Evolutionary conservation across 331 rosid species (phyloP), one percentile per base, ranked within the genome.

Genomic region (Ulmus americana): DNA sequence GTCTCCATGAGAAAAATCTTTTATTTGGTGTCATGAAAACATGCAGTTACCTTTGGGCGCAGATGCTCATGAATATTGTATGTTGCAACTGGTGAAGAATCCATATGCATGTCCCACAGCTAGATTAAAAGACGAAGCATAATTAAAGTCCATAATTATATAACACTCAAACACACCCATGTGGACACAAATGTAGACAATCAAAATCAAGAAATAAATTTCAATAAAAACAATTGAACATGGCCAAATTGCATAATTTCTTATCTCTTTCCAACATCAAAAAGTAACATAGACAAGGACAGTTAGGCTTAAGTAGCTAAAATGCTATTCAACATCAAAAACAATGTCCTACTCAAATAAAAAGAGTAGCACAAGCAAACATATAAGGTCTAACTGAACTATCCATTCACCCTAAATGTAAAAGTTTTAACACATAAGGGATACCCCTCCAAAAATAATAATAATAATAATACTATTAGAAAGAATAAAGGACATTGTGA

Each of bases 31-130:
- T 11, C 18, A 41, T 20, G 55, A 22, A 15, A 4, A 28, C 46
- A 22, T 46, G 40, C 18, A 59, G 68, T 73, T 72, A 80, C 95
- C 81, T 78, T 85, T 14, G 87, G 91, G 22, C 76, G 82, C 69
- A 85, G 75, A 64, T 83, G 85, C 64, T 88, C 95, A 13, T 88
- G 95, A 72, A 88, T 61, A 69, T 70, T 83, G 82, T 76, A 85
- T 52, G 45, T 64, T 54, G 84, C 70, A 40, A 88, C 79, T 4
- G 95, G 91, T 12, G 83, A 73, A 48, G 89, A 83, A 70, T 82
- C 79, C 87, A 79, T 88, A 13, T 74, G 83, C 65, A 73, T 71
- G 69, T 85, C 91, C 95, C 95, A 88, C 48, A 88, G 85, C 95
- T 85, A 74, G 38, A 75, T 54, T 57, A 75, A 65, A 47, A 71